phyloP scores from a whole-genome alignment of 2,329 filamentous ascomycete species.

The Colletotrichum simmondsii region DNA sequence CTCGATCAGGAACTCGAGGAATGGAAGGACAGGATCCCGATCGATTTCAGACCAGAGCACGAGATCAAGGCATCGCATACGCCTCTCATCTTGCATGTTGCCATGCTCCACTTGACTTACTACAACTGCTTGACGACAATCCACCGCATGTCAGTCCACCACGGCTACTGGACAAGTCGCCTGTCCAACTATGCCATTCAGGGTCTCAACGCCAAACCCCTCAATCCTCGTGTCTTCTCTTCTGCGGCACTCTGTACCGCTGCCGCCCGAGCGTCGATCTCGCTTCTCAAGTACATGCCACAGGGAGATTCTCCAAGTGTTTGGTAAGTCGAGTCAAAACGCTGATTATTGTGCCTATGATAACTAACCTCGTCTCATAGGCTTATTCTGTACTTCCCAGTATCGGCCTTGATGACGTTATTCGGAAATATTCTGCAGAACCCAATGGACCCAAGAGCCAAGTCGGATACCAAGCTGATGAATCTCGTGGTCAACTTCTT shows the following conservation, averaged over 20 bases:
- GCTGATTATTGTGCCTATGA: neutral
- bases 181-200: slow-evolving; percentile 96
- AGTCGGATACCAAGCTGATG: slow-evolving; percentile 92
- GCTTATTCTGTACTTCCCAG: slow-evolving; percentile 96
- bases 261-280: slow-evolving; percentile 91
- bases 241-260: slow-evolving; percentile 93
- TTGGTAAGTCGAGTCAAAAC: slow-evolving; percentile 72
- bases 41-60: slow-evolving; percentile 96
- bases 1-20: slow-evolving; percentile 89
- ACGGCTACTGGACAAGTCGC: slow-evolving; percentile 97
- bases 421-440: slow-evolving; percentile 98
- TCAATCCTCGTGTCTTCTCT: slow-evolving; percentile 95
- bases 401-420: slow-evolving; percentile 91
- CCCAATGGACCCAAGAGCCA: slow-evolving; percentile 86
- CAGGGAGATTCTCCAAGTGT: slow-evolving; percentile 95
- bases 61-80: slow-evolving; percentile 95
- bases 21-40: slow-evolving; percentile 95
- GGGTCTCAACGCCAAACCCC: slow-evolving; percentile 86
- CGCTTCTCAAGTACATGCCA: slow-evolving; percentile 94
- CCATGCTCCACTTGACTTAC: slow-evolving; percentile 95
- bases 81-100: slow-evolving; percentile 92
- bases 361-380: slow-evolving; percentile 51
- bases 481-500: slow-evolving; percentile 92
- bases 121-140: slow-evolving; percentile 99
- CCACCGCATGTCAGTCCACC: slow-evolving; percentile 97